These are phyloP conservation scores for Mucor circinelloides DNA, from an alignment of 371 early-diverging fungal genomes.

Conservation along the genomic window DNA sequence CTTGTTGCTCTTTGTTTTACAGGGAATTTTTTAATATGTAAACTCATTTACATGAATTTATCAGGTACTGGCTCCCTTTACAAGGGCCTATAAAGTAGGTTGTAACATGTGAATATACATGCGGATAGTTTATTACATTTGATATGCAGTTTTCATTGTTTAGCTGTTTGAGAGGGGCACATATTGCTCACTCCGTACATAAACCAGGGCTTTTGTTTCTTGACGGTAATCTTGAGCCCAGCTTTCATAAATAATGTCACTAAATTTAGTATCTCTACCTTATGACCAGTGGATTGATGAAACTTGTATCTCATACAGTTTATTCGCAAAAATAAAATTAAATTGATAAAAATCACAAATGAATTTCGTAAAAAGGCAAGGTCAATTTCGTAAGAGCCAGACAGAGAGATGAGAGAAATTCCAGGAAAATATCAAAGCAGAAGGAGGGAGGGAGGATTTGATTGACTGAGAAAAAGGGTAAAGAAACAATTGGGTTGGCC, in stretches of 20 bases:
- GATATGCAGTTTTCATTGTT: not conserved
- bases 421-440: too few species aligned
- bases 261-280: not conserved
- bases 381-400: too few species aligned
- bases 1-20: too few species aligned
- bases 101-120: not conserved
- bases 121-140: not conserved
- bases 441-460: too few species aligned
- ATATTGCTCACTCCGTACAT: not conserved
- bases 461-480: too few species aligned
- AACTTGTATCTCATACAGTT: conserved; percentile 5
- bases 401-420: too few species aligned
- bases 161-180: not conserved
- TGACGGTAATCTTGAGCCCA: conserved; percentile 1
- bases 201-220: not conserved
- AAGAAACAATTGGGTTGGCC: too few species aligned
- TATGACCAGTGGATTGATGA: not conserved
- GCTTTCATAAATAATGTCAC: conserved; percentile 9
- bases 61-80: not conserved
- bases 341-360: too few species aligned
- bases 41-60: not conserved
- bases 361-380: too few species aligned
- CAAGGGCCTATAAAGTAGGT: not conserved
- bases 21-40: too few species aligned
- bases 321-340: too few species aligned